Percentiles rank a stretch among this genome's conserved stretches.
Evolutionary conservation across 2,329 filamentous ascomycete species (phyloP).

Genomic region (Zopfia rhizophila): DNA sequence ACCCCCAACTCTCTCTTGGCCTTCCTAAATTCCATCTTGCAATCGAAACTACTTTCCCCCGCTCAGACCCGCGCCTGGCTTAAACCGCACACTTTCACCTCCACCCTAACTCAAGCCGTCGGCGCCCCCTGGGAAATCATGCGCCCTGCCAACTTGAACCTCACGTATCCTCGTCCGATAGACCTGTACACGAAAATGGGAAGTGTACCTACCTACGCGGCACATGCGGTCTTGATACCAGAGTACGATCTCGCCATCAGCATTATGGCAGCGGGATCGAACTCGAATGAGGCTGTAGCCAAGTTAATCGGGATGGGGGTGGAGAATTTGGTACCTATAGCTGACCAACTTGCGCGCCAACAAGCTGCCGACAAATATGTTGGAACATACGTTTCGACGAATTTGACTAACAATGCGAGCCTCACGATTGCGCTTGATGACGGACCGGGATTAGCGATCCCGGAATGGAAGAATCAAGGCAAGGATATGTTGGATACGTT

Average conservation of each 20-base stretch:
- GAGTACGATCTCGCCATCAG: conserved; percentile 37
- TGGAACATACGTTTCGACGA: conserved; percentile 26
- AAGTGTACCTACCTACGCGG: conserved; percentile 34
- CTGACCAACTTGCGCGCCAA: conserved; percentile 29
- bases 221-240: conserved; percentile 31
- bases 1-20: conserved; percentile 34
- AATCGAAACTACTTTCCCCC: conserved; percentile 26
- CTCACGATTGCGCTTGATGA: conserved; percentile 28
- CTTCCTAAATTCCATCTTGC: conserved; percentile 30
- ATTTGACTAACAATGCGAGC: conserved; percentile 4
- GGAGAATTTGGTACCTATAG: conserved; percentile 29
- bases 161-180: conserved; percentile 30
- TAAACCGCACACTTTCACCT: conserved; percentile 30
- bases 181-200: conserved; percentile 39
- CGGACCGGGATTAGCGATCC: conserved; percentile 34
- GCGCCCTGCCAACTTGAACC: conserved; percentile 27
- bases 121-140: conserved; percentile 42
- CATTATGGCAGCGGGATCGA: conserved; percentile 32
- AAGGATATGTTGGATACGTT: conserved; percentile 26
- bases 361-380: conserved; percentile 32
- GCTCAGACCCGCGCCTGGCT: conserved; percentile 33
- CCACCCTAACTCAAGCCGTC: conserved; percentile 33
- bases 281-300: conserved; percentile 18
- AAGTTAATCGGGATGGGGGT: conserved; percentile 25
- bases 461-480: conserved; percentile 26